phyloP scores from a whole-genome alignment of 495 filamentous ascomycete genomes.

The Tuber magnatum region DNA sequence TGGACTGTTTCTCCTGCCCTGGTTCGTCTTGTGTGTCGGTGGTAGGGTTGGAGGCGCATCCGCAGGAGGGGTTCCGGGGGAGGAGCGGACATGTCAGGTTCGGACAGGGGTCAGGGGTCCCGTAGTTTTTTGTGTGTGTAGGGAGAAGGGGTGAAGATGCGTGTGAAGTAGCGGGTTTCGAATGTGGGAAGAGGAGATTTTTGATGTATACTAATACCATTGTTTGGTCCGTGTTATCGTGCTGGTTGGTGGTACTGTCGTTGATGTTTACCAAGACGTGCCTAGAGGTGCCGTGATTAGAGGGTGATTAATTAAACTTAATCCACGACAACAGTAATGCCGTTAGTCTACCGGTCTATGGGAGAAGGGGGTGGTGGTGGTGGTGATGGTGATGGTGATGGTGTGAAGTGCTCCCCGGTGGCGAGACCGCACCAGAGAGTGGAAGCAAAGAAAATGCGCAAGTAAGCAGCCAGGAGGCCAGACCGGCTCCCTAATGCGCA shows the following conservation, averaged over 20 bases:
- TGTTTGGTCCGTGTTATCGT: background rate
- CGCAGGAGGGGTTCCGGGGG: slow-evolving; percentile 9
- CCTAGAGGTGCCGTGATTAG: background rate
- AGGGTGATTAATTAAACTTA: background rate
- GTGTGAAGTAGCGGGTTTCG: slow-evolving; percentile 15
- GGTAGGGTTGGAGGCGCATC: background rate
- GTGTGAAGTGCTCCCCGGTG: background rate
- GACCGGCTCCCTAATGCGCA: background rate
- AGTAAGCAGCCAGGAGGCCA: background rate
- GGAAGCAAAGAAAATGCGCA: background rate
- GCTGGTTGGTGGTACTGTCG: background rate
- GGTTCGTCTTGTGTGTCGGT: background rate
- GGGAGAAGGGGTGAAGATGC: slow-evolving; percentile 19
- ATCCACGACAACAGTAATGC: background rate
- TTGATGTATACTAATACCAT: slow-evolving; percentile 40
- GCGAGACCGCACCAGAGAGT: background rate
- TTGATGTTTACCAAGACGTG: background rate
- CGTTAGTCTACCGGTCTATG: background rate
- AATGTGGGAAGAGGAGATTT: slow-evolving; percentile 31
- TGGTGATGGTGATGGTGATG: background rate
- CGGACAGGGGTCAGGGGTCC: slow-evolving; percentile 9
- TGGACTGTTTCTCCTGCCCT: background rate
- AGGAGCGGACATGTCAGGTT: slow-evolving; percentile 16
- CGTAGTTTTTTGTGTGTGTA: slow-evolving; percentile 9
- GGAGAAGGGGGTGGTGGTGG: background rate